A percentile compares a stretch with the other conserved stretches of the same genome.
These are phyloP conservation scores for Neonectria hederae DNA, from an alignment of 2,329 filamentous ascomycete genomes.

Conservation along the genomic window DNA sequence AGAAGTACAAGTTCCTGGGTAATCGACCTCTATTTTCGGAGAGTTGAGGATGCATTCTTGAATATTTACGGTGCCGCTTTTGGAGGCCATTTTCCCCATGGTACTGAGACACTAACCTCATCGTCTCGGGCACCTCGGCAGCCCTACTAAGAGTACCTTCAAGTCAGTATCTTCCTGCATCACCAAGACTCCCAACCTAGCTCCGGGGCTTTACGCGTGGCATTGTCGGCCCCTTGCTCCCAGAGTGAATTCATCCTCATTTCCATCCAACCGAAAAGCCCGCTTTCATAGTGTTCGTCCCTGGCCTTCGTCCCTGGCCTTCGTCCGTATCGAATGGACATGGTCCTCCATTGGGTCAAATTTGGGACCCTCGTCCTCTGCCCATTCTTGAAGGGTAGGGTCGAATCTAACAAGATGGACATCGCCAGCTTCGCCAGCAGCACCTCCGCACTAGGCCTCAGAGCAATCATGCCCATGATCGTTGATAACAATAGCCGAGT, in stretches of 20 bases:
- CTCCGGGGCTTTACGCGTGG: background rate
- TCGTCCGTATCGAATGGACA: background rate
- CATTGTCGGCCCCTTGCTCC: background rate
- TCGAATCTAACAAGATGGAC: background rate
- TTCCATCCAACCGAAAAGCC: background rate
- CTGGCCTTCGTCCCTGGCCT: background rate
- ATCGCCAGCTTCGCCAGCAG: background rate
- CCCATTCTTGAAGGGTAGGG: background rate
- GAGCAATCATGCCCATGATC: too few relatives aligned
- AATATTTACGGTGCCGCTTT: background rate
- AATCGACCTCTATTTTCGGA: background rate
- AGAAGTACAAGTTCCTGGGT: background rate
- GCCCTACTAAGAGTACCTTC: background rate
- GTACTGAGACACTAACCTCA: background rate
- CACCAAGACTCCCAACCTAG: background rate
- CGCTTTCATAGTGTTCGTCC: background rate
- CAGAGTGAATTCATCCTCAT: background rate
- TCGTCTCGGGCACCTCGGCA: background rate
- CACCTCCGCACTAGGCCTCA: background rate
- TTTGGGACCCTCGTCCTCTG: background rate
- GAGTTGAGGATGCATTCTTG: background rate
- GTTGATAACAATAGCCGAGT: too few relatives aligned
- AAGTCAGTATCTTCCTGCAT: background rate
- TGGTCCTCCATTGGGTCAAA: background rate
- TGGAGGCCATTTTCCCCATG: background rate